A percentile compares a stretch with the other conserved stretches of the same genome.
Evolutionary conservation across 352 stramenopile species (phyloP).

Genomic region (Hyaloperonospora arabidopsidis): DNA sequence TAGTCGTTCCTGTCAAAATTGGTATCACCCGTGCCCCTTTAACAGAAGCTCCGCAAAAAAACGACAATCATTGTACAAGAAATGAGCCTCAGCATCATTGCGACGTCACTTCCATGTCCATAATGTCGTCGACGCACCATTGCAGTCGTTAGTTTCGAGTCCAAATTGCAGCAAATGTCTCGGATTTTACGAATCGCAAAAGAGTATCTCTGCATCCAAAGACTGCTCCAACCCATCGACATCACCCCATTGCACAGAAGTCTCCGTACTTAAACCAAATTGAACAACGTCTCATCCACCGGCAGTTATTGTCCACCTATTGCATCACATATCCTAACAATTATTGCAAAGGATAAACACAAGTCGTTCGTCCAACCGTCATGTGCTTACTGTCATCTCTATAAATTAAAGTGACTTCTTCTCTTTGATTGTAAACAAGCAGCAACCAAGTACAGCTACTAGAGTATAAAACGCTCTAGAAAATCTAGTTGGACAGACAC

Average conservation of each 20-base stretch:
- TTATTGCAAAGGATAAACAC: constrained; percentile 1
- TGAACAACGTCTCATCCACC: constrained; percentile 32
- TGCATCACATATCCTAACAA: constrained; percentile 46
- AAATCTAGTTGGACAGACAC: too few relatives aligned
- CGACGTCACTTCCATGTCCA: too few relatives aligned
- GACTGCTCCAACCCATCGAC: constrained; percentile 31
- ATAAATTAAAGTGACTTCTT: too few relatives aligned
- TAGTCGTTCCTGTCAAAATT: constrained; percentile 56
- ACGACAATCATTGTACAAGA: too few relatives aligned
- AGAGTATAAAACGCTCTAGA: too few relatives aligned
- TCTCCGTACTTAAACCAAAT: constrained; percentile 40
- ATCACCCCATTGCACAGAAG: constrained; percentile 67
- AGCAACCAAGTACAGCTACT: too few relatives aligned
- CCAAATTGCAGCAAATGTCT: constrained; percentile 62
- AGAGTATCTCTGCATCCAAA: constrained; percentile 70
- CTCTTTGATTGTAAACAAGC: too few relatives aligned
- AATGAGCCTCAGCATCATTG: too few relatives aligned
- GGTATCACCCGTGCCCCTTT: constrained; percentile 36
- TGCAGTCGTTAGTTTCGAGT: constrained; percentile 59
- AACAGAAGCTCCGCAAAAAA: constrained; percentile 36
- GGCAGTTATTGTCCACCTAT: constrained; percentile 59
- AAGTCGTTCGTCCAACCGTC: too few relatives aligned
- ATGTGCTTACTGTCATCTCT: too few relatives aligned
- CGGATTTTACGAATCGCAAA: constrained; percentile 66
- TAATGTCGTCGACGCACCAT: constrained; percentile 28